Evolutionary conservation across 495 filamentous ascomycete species (phyloP), one percentile per base, ranked within the genome.

Genomic region (Aspergillus affinis): DNA sequence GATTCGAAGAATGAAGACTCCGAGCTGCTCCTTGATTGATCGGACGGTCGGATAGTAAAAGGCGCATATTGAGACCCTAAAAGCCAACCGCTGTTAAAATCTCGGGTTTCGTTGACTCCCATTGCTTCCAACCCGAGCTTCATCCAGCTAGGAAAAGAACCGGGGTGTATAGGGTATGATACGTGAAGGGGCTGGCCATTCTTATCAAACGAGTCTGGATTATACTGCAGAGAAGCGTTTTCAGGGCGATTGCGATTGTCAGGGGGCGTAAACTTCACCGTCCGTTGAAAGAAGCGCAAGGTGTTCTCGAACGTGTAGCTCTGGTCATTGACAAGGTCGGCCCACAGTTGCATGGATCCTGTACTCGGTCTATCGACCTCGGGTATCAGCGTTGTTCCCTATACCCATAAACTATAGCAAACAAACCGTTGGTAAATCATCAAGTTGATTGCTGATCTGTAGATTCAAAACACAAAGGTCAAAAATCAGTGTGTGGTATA

Each of bases 261-360:
- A 12, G 67, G 69, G 1, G 75, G 56, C 2, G 66, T 74, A 44
- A 78, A 78, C 15, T 68, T 51, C 17, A 65, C 54, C 10, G 70
- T 74, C 54, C 71, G 72, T 48, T 76, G 69, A 61, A 70, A 82
- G 36, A 66, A 82, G 2, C 69, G 72, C 6, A 82, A 58, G 1
- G 75, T 58, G n/a, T 78, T 75, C n/a, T 75, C 62, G 27, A 72
- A 81, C 0, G 64, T 63, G 54, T 78, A 83, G 53, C 72, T 77
- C 21, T 71, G 48, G 55, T 82, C 81, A 12, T 73, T 72, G 30
- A 82, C 75, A n/a, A 69, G 58, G 29, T 80, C 71, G 5, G 79
- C 79, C 79, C 81, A 82, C 48, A 50, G 64, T 20, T 75, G 62
- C 66, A 78, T 73, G 6, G 80, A 69, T 9, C 69, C 71, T 48